Conservation (phyloP, 202 grass and related monocot genomes). For the Alloteropsis angusta region DNA sequence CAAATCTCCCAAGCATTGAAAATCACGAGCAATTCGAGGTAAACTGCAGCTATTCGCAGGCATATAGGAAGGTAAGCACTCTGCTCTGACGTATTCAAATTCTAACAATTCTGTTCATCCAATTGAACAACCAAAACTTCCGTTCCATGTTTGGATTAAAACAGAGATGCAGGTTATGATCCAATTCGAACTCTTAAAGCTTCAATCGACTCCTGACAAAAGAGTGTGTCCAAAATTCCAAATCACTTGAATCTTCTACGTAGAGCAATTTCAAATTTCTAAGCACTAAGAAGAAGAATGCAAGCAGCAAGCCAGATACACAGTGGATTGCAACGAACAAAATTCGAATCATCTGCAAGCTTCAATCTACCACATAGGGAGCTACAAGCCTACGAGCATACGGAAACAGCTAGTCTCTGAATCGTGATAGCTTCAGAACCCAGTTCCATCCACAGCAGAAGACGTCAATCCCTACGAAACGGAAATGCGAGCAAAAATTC, state of each 20-base stretch:
- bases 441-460: not conserved
- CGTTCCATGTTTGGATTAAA: not conserved
- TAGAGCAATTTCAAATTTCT: not conserved
- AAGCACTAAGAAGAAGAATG: not conserved
- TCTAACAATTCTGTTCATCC: not conserved
- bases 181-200: not conserved
- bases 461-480: not conserved
- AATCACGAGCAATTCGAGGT: not conserved
- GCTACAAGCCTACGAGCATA: not conserved
- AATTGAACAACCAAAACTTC: not conserved
- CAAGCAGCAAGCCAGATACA: not conserved
- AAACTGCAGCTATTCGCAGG: not conserved
- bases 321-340: not conserved
- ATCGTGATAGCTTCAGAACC: slow-evolving; percentile 1
- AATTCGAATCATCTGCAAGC: not conserved
- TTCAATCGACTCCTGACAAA: too few species aligned
- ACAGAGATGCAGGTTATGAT: not conserved
- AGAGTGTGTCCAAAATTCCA: too few species aligned
- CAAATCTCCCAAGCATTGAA: not conserved
- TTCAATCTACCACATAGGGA: not conserved
- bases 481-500: not conserved
- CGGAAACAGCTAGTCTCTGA: not conserved
- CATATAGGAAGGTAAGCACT: not conserved
- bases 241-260: not conserved
- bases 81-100: not conserved